Evolutionary conservation across 2,329 filamentous ascomycete genomes (phyloP), one percentile per base, ranked within the genome.

Genomic region (Aspergillus candidus): DNA sequence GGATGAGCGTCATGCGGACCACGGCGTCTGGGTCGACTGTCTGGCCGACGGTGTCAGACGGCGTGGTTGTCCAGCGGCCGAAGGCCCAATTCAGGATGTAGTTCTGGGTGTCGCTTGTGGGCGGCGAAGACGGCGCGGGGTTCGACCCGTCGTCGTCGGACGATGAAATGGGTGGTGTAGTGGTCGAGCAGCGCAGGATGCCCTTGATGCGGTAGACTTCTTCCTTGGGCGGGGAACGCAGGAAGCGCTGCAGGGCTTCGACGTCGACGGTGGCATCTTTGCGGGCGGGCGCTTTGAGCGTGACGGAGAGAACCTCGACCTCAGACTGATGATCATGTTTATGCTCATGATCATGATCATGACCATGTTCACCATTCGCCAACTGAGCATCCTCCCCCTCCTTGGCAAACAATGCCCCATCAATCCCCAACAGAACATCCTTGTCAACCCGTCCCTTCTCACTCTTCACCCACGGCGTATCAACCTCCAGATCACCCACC

Each of bases 41-140:
- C 40, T 63, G 56, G 1, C 59, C 56, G 18, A 62, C 58, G 13
- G 82, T 70, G 2, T 56, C 51, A 2, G 62, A 65, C 5, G 79
- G 74, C 2, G 89, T 94, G 60, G 91, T 95, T 0, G 82, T 94
- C 91, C 93, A 98, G 27, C 93, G 78, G 1, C 89, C 89, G 69
- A 98, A 98, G 0, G 93, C 93, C 93, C 93, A 98, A 65, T 98
- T 98, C 47, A 98, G 77, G 35, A 98, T 95, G 62, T 93, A 96
- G 43, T 86, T 75, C 12, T 67, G 65, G 14, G 65, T 59, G 2
- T 65, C 67, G 22, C 22, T 10, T 27, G 22, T 1, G 40, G 11
- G 2, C 44, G 43, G 17, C 50, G 41, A 1, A 6, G 38, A 40
- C 4, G 37, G 29, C 30, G 37, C 43, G 11, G 41, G 44, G 10